A percentile compares a stretch with the other conserved stretches of the same genome.
phyloP scores from a whole-genome alignment of 1,284 basidiomycete genomes.

The Trichosporon faecale region DNA sequence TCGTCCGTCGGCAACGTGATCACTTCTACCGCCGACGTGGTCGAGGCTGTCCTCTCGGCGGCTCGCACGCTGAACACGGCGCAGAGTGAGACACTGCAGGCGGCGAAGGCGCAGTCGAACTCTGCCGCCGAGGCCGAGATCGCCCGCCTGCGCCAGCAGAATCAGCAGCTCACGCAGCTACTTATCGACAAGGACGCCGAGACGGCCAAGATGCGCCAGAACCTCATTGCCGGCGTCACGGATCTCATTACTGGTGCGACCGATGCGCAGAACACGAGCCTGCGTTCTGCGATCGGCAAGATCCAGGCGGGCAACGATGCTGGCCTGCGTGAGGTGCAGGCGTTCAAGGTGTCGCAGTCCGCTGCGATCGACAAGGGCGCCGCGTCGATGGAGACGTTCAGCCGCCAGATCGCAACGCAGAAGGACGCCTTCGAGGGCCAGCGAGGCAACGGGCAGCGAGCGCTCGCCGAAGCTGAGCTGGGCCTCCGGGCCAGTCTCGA shows the following conservation, averaged over 20 bases:
- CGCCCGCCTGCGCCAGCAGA: slow-evolving; percentile 66
- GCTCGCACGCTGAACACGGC: slow-evolving; percentile 60
- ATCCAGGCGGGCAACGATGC: slow-evolving; percentile 61
- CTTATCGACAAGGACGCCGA: slow-evolving; percentile 66
- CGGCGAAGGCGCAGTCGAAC: slow-evolving; percentile 58
- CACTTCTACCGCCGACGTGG: slow-evolving; percentile 51
- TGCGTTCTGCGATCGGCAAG: slow-evolving; percentile 61
- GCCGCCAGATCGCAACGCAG: background rate
- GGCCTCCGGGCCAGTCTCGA: slow-evolving; percentile 30
- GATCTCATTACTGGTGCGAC: slow-evolving; percentile 68
- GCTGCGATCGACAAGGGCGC: slow-evolving; percentile 16
- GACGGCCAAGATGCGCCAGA: slow-evolving; percentile 65
- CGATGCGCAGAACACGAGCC: slow-evolving; percentile 64
- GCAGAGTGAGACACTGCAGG: slow-evolving; percentile 58
- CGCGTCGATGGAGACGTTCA: background rate
- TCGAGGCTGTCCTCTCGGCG: slow-evolving; percentile 63
- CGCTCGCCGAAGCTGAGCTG: slow-evolving; percentile 30
- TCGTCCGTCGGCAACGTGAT: slow-evolving; percentile 47
- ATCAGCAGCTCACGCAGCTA: slow-evolving; percentile 62
- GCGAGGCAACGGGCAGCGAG: slow-evolving; percentile 20
- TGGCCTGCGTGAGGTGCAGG: slow-evolving; percentile 36
- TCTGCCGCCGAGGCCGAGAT: slow-evolving; percentile 63
- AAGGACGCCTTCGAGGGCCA: slow-evolving; percentile 13
- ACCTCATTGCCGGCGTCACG: slow-evolving; percentile 69
- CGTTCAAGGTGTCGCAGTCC: slow-evolving; percentile 8